phyloP scores from a whole-genome alignment of 129 eudicot species.

The Tagetes patula region DNA sequence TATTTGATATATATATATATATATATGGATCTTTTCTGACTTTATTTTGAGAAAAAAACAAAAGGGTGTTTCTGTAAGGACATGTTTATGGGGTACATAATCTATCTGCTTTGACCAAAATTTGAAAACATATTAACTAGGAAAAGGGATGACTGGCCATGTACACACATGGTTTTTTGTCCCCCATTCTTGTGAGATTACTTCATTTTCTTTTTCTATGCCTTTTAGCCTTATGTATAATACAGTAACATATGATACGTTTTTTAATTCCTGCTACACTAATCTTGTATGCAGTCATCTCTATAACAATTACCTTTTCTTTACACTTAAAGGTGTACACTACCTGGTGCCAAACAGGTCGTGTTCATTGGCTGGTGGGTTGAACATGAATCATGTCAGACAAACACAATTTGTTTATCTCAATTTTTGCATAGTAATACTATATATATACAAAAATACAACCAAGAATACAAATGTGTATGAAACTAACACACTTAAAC shows the following conservation, averaged over 20 bases:
- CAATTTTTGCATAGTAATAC: background rate
- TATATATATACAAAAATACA: background rate
- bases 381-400: background rate
- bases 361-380: background rate
- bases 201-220: background rate
- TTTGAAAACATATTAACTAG: background rate
- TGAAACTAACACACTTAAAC: background rate
- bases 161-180: conserved; percentile 29
- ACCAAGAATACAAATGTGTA: background rate
- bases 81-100: conserved; percentile 14
- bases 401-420: background rate
- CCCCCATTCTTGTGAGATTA: conserved; percentile 25
- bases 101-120: conserved; percentile 19
- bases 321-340: background rate
- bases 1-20: background rate
- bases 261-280: background rate
- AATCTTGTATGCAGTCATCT: background rate
- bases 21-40: background rate
- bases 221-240: background rate
- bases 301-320: background rate
- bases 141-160: conserved; percentile 23
- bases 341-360: background rate
- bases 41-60: background rate
- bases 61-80: background rate
- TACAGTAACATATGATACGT: background rate